Conservation (phyloP, 768 basidiomycete species). For the Jaapia argillacea region DNA sequence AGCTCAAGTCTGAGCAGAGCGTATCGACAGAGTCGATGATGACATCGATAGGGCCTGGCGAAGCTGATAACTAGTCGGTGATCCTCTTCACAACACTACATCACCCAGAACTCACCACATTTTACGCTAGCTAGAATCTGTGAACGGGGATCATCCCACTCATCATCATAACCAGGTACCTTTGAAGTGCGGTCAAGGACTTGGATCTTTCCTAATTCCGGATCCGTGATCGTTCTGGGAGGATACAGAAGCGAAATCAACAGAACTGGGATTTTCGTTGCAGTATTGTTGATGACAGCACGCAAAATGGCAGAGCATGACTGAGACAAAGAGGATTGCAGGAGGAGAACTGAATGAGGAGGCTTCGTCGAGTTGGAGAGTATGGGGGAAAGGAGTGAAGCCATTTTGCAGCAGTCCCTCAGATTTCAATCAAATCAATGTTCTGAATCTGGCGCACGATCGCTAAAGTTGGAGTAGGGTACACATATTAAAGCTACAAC, state of each 20-base stretch:
- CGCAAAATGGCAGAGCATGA: constrained; percentile 47
- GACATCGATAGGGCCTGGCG: constrained; percentile 42
- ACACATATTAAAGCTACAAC: too few relatives aligned
- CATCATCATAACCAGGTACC: constrained; percentile 43
- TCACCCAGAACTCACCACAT: constrained; percentile 17
- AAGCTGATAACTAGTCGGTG: constrained; percentile 19
- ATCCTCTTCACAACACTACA: neutral
- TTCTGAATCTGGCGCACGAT: too few relatives aligned
- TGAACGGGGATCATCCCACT: constrained; percentile 20
- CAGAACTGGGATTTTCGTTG: constrained; percentile 20
- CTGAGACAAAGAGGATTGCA: constrained; percentile 53
- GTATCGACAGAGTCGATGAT: constrained; percentile 69
- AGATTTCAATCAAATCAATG: neutral
- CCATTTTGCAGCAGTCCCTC: constrained; percentile 13
- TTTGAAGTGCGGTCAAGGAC: constrained; percentile 39
- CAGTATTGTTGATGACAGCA: constrained; percentile 13
- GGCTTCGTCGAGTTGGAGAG: constrained; percentile 16
- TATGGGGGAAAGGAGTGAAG: constrained; percentile 16
- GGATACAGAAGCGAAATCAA: constrained; percentile 53
- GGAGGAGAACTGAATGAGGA: constrained; percentile 36
- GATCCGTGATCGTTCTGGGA: constrained; percentile 32
- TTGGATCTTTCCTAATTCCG: constrained; percentile 17
- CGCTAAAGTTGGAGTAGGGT: too few relatives aligned
- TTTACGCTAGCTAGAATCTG: constrained; percentile 32
- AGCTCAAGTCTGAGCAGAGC: constrained; percentile 46